Percentiles rank a stretch among this genome's conserved stretches.
phyloP scores from a whole-genome alignment of 805 yeast species.

The Lipomyces spencermartinsiae region DNA sequence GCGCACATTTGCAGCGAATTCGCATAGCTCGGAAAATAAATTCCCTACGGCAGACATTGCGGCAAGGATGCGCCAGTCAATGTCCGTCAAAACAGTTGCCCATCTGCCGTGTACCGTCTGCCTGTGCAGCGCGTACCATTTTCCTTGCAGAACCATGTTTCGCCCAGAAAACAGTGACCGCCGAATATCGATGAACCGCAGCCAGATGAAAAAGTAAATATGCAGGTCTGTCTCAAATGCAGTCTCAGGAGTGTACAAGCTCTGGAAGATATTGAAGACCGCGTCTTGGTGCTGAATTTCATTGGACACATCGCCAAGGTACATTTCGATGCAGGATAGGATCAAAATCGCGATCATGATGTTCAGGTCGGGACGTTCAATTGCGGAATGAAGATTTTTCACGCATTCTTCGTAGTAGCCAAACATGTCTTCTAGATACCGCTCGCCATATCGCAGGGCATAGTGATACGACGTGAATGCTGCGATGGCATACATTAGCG shows the following conservation, averaged over 20 bases:
- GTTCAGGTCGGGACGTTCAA: slow-evolving; percentile 19
- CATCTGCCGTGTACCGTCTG: slow-evolving; percentile 12
- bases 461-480: slow-evolving; percentile 46
- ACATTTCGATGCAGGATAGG: slow-evolving; percentile 29
- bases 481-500: slow-evolving; percentile 35
- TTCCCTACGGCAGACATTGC: slow-evolving; percentile 15
- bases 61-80: slow-evolving; percentile 15
- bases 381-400: slow-evolving; percentile 16
- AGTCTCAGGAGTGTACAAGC: slow-evolving; percentile 18
- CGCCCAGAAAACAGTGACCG: slow-evolving; percentile 29
- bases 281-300: slow-evolving; percentile 35
- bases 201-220: slow-evolving; percentile 27
- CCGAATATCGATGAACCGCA: slow-evolving; percentile 28
- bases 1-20: slow-evolving; percentile 25
- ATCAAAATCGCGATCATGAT: slow-evolving; percentile 27
- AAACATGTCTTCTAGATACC: slow-evolving; percentile 49
- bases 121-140: slow-evolving; percentile 20
- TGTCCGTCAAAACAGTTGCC: neutral
- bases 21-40: slow-evolving; percentile 24
- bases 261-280: slow-evolving; percentile 23
- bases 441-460: slow-evolving; percentile 59
- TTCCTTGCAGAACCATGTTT: slow-evolving; percentile 14
- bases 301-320: slow-evolving; percentile 36
- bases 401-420: slow-evolving; percentile 30
- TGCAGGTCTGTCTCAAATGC: slow-evolving; percentile 25